Evolutionary conservation across 208 protist species (phyloP), one percentile per base, ranked within the genome.

Genomic region (Crithidia sp.): DNA sequence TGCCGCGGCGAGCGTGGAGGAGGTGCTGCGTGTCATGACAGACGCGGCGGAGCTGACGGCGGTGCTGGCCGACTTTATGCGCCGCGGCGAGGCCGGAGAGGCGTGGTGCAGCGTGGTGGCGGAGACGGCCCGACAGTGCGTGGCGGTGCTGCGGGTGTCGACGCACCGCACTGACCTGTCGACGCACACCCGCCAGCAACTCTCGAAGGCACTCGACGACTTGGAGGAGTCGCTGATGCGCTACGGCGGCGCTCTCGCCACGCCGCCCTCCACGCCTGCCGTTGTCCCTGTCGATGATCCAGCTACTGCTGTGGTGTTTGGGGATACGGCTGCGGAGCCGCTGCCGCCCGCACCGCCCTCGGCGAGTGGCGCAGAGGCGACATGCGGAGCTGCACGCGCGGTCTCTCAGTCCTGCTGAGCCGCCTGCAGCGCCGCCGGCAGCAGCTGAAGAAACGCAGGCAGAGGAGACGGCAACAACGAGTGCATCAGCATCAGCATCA

Each of bases 1-100:
- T 12, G 43, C 52, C n/a, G 39, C 52, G 6, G 63, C 45, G 4
- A 5, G 37, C 0, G 44, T 50, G 14, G 79, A 89, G 75, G 81
- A 79, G 58, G 65, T 87, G 7, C 74, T 79, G 58, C 36, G 62
- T 28, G 64, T 74, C 19, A 74, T 87, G 43, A 41, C 36, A 5
- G 81, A 87, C 56, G 82, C 82, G 10, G 68, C 84, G 60, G 86
- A 92, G 53, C 73, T 83, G 28, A 79, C 77, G 8, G 74, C 85
- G 17, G 71, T 94, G 37, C 73, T 94, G 50, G 39, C 68, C 6
- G 85, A 89, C 52, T 90, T 90, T 64, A 54, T 92, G 2, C 57
- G 67, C 13, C 64, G 68, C 13, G 10, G 40, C n/a, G 77, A 82
- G 66, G 66, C 71, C 0, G 66, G 60, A 0, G 67, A 73, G 74